These are phyloP conservation scores for Citrus cavaleriei DNA, from an alignment of 345 rosid genomes.

Conservation along the genomic window DNA sequence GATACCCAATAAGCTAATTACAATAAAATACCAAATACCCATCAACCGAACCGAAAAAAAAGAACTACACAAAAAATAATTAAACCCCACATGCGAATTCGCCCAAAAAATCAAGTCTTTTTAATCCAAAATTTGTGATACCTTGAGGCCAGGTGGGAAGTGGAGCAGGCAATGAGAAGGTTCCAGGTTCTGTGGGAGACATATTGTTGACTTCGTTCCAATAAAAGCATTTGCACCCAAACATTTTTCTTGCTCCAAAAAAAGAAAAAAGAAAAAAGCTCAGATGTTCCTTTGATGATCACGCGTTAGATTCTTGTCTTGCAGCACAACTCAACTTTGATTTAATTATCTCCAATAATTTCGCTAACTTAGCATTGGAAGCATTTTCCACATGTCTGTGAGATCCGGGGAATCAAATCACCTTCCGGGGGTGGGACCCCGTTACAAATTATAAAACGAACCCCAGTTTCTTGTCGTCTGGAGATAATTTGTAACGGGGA, in stretches of 20 bases:
- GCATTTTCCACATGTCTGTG: background rate
- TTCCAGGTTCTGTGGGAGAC: slow-evolving; percentile 32
- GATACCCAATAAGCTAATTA: background rate
- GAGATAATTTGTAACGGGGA: too few relatives aligned
- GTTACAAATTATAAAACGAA: background rate
- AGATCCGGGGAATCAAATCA: background rate
- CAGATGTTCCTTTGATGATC: background rate
- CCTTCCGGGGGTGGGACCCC: background rate
- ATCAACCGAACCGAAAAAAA: background rate
- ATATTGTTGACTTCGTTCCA: slow-evolving; percentile 31
- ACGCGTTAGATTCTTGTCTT: background rate
- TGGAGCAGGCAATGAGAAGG: slow-evolving; percentile 65
- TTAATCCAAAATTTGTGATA: slow-evolving; percentile 8
- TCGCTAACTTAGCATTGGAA: background rate
- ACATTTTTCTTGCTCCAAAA: slow-evolving; percentile 22
- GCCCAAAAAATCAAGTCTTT: background rate
- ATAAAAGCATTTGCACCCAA: slow-evolving; percentile 51
- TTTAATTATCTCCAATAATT: background rate
- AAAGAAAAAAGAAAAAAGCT: background rate
- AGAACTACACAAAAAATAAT: background rate
- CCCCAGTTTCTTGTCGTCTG: background rate
- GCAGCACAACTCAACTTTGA: background rate
- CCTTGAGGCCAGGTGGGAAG: slow-evolving; percentile 81
- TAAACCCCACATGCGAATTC: background rate
- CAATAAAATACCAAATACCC: background rate